Evolutionary conservation across 2,329 filamentous ascomycete species (phyloP), one percentile per base, ranked within the genome.

Genomic region (Bipolaris cookei): DNA sequence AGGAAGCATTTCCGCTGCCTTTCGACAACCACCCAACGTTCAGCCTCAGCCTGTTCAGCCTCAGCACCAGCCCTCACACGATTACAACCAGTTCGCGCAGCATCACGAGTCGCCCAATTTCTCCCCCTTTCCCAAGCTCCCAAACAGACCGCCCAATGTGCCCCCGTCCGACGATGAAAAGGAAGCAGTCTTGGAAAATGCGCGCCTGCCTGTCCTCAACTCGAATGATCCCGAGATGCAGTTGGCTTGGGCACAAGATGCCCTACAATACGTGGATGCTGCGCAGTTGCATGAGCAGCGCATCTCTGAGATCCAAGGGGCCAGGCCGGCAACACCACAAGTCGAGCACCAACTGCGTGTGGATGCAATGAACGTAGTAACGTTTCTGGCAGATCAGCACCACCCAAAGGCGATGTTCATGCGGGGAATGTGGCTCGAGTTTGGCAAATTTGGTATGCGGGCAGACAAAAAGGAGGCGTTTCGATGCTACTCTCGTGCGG

Each of bases 221-320:
- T 97, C 92, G 44, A 96, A 96, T 71, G 93, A 99, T 75, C 92
- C 96, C 46, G 89, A 96, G 67, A 96, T 96, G 87, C 95, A 99
- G 80, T 84, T 99, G 70, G 91, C 91, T 59, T 99, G 95, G 95
- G 94, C 95, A 38, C 90, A 96, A 72, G 95, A 98, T 78, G 89
- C 92, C 42, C 83, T 99, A 57, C 87, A 88, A 51, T 97, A 92
- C 82, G 91, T 94, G 30, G 94, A 97, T 71, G 88, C 92, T 55
- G 86, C 91, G 46, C 85, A 89, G 70, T 89, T 96, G 67, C 89
- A 93, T 58, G 87, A 90, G 68, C 81, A 87, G 58, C 87, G 92
- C 55, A 84, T 93, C 51, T 79, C 83, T 18, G 77, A 83, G 62
- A 80, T 80, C 30, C 81, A 85, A 66, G 82, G 82, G 30, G 80